A percentile compares a stretch with the other conserved stretches of the same genome.
Conservation (phyloP, 1,284 basidiomycete genomes). For the Leccinum pallidistipes region DNA sequence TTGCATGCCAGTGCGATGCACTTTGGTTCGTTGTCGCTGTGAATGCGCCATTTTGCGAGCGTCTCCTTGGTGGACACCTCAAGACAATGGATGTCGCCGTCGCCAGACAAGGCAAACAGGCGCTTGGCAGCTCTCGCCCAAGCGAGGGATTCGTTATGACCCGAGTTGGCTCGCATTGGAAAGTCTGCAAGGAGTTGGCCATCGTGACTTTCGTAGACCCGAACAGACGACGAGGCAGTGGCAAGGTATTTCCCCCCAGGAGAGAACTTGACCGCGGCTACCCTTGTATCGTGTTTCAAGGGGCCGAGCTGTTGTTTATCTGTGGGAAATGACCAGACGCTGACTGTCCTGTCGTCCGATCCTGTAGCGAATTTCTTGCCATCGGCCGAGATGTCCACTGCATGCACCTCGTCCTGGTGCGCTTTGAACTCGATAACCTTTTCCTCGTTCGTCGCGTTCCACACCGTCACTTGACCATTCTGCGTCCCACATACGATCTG, state of each 20-base stretch:
- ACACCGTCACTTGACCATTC: not conserved
- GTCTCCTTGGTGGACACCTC: not conserved
- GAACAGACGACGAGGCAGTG: not conserved
- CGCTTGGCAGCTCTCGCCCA: not conserved
- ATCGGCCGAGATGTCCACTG: not conserved
- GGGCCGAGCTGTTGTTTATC: not conserved
- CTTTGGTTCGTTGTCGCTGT: not conserved
- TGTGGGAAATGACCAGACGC: not conserved
- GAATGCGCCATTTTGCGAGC: not conserved
- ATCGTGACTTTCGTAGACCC: not conserved
- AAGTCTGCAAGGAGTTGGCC: not conserved
- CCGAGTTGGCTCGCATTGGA: not conserved
- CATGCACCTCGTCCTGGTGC: not conserved
- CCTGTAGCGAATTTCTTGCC: not conserved
- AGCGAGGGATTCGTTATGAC: not conserved
- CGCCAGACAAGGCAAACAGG: not conserved
- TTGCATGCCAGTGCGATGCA: not conserved
- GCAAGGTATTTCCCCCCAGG: not conserved
- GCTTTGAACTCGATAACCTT: not conserved
- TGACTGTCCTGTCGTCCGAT: not conserved
- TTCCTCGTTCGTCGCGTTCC: not conserved
- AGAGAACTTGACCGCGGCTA: not conserved
- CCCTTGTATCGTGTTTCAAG: not conserved
- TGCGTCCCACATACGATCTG: not conserved
- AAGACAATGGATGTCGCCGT: not conserved